Evolutionary conservation across 176 grass and related monocot genomes (phyloP).

Genomic region (Alloteropsis semialata): DNA sequence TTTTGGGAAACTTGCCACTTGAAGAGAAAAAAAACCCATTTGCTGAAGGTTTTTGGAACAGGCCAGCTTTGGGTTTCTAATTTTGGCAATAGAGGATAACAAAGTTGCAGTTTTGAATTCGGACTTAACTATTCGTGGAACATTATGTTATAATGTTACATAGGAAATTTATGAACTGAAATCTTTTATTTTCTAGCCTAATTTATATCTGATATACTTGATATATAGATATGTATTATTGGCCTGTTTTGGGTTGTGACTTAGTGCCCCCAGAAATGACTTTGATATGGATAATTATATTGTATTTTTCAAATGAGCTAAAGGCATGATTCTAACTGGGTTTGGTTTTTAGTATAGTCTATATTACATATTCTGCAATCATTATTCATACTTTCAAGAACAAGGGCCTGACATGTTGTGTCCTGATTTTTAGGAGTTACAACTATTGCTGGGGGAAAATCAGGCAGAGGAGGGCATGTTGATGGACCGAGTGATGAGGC

Average conservation of each 20-base stretch:
- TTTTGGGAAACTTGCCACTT: not conserved
- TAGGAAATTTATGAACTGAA: not conserved
- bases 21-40: not conserved
- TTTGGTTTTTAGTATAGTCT: not conserved
- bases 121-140: not conserved
- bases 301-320: not conserved
- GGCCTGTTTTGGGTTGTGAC: not conserved
- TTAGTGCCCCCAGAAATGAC: not conserved
- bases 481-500: constrained; percentile 85
- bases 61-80: not conserved
- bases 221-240: not conserved
- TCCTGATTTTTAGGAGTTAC: constrained; percentile 66
- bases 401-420: constrained; percentile 24
- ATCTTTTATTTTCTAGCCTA: not conserved
- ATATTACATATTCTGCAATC: not conserved
- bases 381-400: not conserved
- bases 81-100: not conserved
- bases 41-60: not conserved
- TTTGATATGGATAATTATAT: not conserved
- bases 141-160: not conserved
- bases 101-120: not conserved
- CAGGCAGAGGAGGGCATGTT: constrained; percentile 77
- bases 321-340: not conserved
- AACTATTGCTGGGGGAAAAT: constrained; percentile 94
- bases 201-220: not conserved